Percentiles rank a stretch among this genome's conserved stretches.
Evolutionary conservation across 2,329 filamentous ascomycete genomes (phyloP).

Genomic region (Cercospora sojina): DNA sequence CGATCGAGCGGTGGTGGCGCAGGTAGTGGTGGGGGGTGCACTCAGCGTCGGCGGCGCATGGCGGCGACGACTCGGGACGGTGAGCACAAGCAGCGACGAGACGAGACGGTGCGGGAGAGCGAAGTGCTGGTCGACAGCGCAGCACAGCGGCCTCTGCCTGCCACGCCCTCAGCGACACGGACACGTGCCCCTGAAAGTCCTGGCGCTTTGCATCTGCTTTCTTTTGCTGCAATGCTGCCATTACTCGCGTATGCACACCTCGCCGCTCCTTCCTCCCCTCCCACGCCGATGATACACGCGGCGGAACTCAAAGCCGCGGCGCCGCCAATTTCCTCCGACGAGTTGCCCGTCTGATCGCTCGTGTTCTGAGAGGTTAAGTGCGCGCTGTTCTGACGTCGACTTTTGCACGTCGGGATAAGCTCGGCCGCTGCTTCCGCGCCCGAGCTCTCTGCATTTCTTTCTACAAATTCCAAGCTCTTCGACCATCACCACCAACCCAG

Average conservation of each 20-base stretch:
- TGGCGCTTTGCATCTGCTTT: neutral
- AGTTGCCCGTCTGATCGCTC: neutral
- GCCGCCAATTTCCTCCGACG: neutral
- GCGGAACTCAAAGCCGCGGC: neutral
- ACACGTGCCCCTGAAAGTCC: neutral
- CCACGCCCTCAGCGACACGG: neutral
- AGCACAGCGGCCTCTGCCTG: neutral
- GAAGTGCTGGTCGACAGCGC: neutral
- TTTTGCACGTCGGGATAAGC: neutral
- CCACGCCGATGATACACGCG: neutral
- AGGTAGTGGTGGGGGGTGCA: neutral
- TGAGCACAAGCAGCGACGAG: neutral
- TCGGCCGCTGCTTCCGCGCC: neutral
- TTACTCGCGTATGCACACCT: neutral
- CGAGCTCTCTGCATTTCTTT: conserved; percentile 2
- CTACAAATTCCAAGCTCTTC: neutral
- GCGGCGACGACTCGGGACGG: neutral
- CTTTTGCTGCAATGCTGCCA: neutral
- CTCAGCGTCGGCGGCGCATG: conserved; percentile 14
- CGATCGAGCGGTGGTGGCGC: neutral
- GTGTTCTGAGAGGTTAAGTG: neutral
- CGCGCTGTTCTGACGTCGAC: neutral
- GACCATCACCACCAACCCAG: neutral
- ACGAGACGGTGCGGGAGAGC: neutral
- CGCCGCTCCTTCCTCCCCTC: neutral